Conservation (phyloP, 306 rosid genomes). For the Prunus campanulata region DNA sequence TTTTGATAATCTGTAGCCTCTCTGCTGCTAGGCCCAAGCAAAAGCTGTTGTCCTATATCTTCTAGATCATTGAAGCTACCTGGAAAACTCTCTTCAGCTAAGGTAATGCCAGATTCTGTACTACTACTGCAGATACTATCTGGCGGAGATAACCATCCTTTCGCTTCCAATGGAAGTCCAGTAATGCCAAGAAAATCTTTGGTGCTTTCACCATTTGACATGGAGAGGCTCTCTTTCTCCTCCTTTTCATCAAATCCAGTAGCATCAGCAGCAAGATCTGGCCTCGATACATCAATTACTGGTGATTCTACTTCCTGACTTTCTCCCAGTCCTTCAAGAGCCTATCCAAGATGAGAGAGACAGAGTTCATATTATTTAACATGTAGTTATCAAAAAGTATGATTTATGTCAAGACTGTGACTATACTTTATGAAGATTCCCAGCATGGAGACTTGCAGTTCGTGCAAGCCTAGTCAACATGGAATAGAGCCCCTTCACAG, state of each 20-base stretch:
- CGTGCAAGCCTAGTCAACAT: slow-evolving; percentile 83
- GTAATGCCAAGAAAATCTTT: slow-evolving; percentile 50
- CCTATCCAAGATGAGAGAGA: slow-evolving; percentile 52
- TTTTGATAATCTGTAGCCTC: slow-evolving; percentile 28
- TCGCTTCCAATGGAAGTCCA: slow-evolving; percentile 65
- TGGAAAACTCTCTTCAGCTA: slow-evolving; percentile 55
- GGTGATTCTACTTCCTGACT: slow-evolving; percentile 84
- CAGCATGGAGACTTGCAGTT: slow-evolving; percentile 94
- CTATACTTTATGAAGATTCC: slow-evolving; percentile 88
- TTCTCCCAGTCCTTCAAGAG: slow-evolving; percentile 96
- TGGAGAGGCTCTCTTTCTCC: slow-evolving; percentile 57
- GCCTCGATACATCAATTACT: slow-evolving; percentile 55
- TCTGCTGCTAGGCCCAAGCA: slow-evolving; percentile 41
- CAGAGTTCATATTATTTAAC: not conserved
- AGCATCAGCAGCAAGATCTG: slow-evolving; percentile 59
- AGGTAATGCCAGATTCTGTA: slow-evolving; percentile 58
- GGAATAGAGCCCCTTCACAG: slow-evolving; percentile 85
- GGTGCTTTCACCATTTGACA: slow-evolving; percentile 47
- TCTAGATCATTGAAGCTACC: slow-evolving; percentile 61
- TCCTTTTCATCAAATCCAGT: slow-evolving; percentile 62
- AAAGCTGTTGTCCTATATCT: slow-evolving; percentile 45
- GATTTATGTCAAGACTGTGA: slow-evolving; percentile 22
- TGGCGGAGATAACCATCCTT: slow-evolving; percentile 90
- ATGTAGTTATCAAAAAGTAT: slow-evolving; percentile 20
- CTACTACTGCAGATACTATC: slow-evolving; percentile 75